These are phyloP conservation scores for Solioccasus polychromus DNA, from an alignment of 768 basidiomycete genomes.

Conservation along the genomic window DNA sequence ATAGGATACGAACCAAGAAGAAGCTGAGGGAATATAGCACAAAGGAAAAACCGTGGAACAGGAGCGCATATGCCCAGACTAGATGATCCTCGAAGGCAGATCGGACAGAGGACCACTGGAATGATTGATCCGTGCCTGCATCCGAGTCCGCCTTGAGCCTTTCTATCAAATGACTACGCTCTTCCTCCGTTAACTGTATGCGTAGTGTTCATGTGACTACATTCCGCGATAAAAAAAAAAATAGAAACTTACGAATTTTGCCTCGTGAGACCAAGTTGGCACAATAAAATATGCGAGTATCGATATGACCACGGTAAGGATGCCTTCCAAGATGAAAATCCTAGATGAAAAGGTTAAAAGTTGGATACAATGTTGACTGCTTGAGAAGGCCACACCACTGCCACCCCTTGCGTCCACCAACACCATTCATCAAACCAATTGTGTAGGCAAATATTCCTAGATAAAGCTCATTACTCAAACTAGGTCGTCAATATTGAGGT, in stretches of 20 bases:
- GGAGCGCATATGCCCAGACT: slow-evolving; percentile 56
- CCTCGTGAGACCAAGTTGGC: slow-evolving; percentile 57
- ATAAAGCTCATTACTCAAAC: background rate
- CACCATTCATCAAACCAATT: slow-evolving; percentile 59
- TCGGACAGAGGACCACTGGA: slow-evolving; percentile 55
- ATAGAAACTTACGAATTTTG: slow-evolving; percentile 46
- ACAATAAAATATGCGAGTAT: slow-evolving; percentile 50
- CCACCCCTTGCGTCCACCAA: slow-evolving; percentile 61
- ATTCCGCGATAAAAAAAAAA: background rate
- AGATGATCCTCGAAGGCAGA: slow-evolving; percentile 58
- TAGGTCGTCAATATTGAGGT: background rate
- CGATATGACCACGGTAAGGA: slow-evolving; percentile 48
- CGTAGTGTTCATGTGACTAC: background rate
- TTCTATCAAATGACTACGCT: slow-evolving; percentile 47
- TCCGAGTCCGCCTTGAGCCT: slow-evolving; percentile 54
- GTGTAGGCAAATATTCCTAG: slow-evolving; percentile 55
- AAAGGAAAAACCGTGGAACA: slow-evolving; percentile 63
- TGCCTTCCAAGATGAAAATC: slow-evolving; percentile 60
- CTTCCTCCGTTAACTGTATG: slow-evolving; percentile 49
- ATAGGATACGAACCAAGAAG: slow-evolving; percentile 41
- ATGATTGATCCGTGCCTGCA: slow-evolving; percentile 49
- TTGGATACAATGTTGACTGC: background rate
- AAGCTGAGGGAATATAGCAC: slow-evolving; percentile 56
- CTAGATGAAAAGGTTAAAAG: slow-evolving; percentile 22
- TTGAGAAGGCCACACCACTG: slow-evolving; percentile 40